These are phyloP conservation scores for Eutrema salsugineum DNA, from an alignment of 441 rosid species.

Conservation along the genomic window DNA sequence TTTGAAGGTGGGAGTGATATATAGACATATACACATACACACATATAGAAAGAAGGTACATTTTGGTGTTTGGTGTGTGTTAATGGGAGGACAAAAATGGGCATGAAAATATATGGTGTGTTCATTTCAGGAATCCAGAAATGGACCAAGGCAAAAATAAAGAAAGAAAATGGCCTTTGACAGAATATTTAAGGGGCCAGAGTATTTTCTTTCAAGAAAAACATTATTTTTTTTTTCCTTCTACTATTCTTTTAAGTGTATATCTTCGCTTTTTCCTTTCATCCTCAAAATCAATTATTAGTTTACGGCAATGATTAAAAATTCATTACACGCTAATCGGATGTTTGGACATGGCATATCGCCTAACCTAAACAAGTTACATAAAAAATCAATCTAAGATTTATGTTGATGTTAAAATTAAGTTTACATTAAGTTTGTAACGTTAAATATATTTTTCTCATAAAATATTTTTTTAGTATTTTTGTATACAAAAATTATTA, in stretches of 20 bases:
- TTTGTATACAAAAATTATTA: too few species aligned
- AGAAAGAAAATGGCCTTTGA: slow-evolving; percentile 21
- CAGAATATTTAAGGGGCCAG: slow-evolving; percentile 32
- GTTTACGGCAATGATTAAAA: not conserved
- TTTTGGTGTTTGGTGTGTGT: slow-evolving; percentile 24
- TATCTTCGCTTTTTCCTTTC: not conserved
- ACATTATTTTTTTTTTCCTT: not conserved
- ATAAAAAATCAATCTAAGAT: not conserved
- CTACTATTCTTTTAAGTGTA: not conserved
- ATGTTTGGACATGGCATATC: not conserved
- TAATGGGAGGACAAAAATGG: slow-evolving; percentile 47
- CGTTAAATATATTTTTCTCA: too few species aligned
- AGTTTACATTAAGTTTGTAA: too few species aligned
- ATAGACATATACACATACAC: slow-evolving; percentile 19
- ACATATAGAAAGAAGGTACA: not conserved
- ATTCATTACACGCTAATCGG: too few species aligned
- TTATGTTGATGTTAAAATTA: too few species aligned
- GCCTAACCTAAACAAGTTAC: not conserved
- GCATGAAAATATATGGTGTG: slow-evolving; percentile 38
- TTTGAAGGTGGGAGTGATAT: slow-evolving; percentile 50
- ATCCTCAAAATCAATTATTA: slow-evolving; percentile 20
- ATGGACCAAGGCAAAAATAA: slow-evolving; percentile 38
- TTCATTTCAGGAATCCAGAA: slow-evolving; percentile 50
- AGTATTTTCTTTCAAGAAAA: not conserved
- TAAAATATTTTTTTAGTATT: too few species aligned